Conservation (phyloP, 805 yeast genomes). For the Crinitomyces ghanaensis region DNA sequence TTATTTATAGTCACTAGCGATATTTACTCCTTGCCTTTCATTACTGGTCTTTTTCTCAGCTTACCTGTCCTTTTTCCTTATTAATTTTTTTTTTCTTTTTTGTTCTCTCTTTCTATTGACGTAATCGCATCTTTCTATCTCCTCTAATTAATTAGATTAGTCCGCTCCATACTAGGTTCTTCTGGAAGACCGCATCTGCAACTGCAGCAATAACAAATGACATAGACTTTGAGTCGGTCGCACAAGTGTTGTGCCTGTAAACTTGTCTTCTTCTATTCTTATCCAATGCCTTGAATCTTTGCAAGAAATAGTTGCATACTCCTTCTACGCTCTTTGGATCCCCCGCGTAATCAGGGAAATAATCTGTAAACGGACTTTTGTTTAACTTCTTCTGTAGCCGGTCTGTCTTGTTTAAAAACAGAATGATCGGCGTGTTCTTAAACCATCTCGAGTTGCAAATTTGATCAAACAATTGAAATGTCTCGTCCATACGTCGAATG, state of each 20-base stretch:
- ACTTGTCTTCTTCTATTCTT: conserved; percentile 56
- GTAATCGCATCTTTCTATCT: no score
- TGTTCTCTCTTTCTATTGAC: no score
- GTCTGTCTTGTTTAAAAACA: conserved; percentile 84
- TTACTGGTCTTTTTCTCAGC: no score
- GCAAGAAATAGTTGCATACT: conserved; percentile 62
- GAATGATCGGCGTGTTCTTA: conserved; percentile 69
- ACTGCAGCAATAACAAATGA: conserved; percentile 83
- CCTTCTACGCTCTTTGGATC: conserved; percentile 50
- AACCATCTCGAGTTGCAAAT: conserved; percentile 83
- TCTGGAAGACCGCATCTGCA: conserved; percentile 80
- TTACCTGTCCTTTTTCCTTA: no score
- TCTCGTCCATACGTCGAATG: conserved; percentile 85
- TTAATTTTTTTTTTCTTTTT: no score
- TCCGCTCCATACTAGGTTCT: conserved; percentile 70
- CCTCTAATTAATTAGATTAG: conserved; percentile 46
- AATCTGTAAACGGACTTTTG: conserved; percentile 51
- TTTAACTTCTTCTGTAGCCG: conserved; percentile 60
- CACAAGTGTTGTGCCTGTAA: conserved; percentile 88
- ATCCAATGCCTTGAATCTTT: conserved; percentile 52
- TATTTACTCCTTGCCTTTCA: no score
- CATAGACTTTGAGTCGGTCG: conserved; percentile 87
- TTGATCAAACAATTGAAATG: conserved; percentile 72
- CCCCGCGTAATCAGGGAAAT: conserved; percentile 73
- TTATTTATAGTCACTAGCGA: no score